Base-by-base conservation (phyloP, 1,284 basidiomycete species). In the Phylloporus gajari region DNA sequence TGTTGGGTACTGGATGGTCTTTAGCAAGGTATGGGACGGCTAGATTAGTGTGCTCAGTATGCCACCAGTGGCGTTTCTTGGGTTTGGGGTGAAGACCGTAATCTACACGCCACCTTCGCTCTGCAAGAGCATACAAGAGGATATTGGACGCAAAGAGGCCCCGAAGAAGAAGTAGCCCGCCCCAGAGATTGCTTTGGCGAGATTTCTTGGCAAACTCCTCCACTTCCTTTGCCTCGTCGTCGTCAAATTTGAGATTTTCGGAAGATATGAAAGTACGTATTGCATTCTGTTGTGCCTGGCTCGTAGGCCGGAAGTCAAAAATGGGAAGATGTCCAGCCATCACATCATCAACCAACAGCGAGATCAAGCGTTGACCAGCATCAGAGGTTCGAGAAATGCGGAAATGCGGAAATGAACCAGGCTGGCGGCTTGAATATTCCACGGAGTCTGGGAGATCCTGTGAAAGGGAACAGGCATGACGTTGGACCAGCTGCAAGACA, bases 21-120 rank as follows among this genome's bases (percentile, higher is more conserved):
- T 89, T 89, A 0, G 88, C 88, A 35, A 83, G 80, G 72, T 87
- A 89, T 8, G 88, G 88, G 0, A 89, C 87, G 2, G 88, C 87
- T 11, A 89, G 79, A 68, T 84, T 79, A 6, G 73, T n/a, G n/a
- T n/a, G n/a, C n/a, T n/a, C n/a, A n/a, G n/a, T n/a, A n/a, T n/a
- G n/a, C n/a, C n/a, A n/a, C n/a, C n/a, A n/a, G n/a, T n/a, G n/a
- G 76, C 68, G 87, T 35, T 35, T 8, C 35, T 35, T 35, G 35
- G 35, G 8, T 35, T 35, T 8, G 35, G 35, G 35, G 35, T 35
- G 35, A 35, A 87, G 80, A 1, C 88, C 88, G 72, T 87, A 90
- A 73, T 90, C 86, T 27, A 90, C 88, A 27, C 88, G 79, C 85
- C 86, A 90, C 30, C 87, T 82, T 68, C 84, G 85, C 42, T 87